These are phyloP conservation scores for Dioscorea zingiberensis DNA, from an alignment of 106 monocot genomes.

Conservation along the genomic window DNA sequence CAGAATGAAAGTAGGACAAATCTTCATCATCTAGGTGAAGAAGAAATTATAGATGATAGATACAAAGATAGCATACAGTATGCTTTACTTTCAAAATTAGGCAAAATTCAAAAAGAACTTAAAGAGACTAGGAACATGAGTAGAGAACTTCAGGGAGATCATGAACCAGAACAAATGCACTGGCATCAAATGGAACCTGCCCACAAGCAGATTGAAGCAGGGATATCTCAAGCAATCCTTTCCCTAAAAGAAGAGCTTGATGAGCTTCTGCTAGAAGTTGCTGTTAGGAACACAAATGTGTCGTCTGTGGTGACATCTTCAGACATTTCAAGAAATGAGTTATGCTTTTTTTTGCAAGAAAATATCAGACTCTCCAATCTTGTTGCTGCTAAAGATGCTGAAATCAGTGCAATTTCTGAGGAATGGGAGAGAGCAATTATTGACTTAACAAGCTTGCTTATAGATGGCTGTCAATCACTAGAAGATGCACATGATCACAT, in stretches of 20 bases:
- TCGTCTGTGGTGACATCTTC: conserved; percentile 1
- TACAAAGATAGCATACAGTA: background rate
- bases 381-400: conserved; percentile 28
- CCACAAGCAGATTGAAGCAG: conserved; percentile 14
- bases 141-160: background rate
- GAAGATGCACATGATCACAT: conserved; percentile 62
- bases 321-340: conserved; percentile 19
- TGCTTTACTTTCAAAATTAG: conserved; percentile 10
- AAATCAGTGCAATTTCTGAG: conserved; percentile 27
- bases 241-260: conserved; percentile 14
- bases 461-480: conserved; percentile 54
- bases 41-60: background rate
- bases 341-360: conserved; percentile 30
- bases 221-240: conserved; percentile 11
- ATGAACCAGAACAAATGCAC: background rate
- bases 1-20: background rate
- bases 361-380: conserved; percentile 34
- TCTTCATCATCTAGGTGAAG: conserved; percentile 1
- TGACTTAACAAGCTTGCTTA: conserved; percentile 56
- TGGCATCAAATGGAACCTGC: conserved; percentile 7
- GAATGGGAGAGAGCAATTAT: conserved; percentile 70
- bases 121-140: conserved; percentile 14
- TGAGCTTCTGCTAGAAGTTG: conserved; percentile 15
- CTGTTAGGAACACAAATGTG: background rate
- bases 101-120: conserved; percentile 13